These are phyloP conservation scores for Nyssa sinensis DNA, from an alignment of 148 eudicot genomes.

Conservation along the genomic window DNA sequence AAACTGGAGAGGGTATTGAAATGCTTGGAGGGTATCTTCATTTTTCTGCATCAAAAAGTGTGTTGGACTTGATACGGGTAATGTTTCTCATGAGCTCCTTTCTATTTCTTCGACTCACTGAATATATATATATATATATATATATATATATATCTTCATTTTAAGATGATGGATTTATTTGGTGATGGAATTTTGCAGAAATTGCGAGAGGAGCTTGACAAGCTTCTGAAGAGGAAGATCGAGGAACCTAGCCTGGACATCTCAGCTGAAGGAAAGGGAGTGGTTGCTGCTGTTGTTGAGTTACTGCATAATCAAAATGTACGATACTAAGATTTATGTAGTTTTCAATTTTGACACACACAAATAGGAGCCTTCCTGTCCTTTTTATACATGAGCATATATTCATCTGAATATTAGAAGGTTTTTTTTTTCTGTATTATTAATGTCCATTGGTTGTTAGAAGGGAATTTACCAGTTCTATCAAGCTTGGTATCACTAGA, in stretches of 20 bases:
- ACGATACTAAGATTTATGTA: conserved; percentile 21
- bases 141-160: too few species aligned
- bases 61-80: conserved; percentile 84
- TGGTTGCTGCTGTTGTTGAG: conserved; percentile 88
- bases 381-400: background rate
- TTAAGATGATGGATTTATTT: background rate
- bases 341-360: background rate
- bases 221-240: conserved; percentile 78
- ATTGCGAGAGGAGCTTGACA: conserved; percentile 90
- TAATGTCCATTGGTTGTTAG: too few species aligned
- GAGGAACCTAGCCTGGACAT: conserved; percentile 82
- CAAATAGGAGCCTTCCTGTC: background rate
- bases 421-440: too few species aligned
- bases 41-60: conserved; percentile 89
- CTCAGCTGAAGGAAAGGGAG: conserved; percentile 74
- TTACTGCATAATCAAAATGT: conserved; percentile 64
- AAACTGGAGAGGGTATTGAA: conserved; percentile 91
- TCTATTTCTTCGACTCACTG: too few species aligned
- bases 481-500: too few species aligned
- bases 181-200: conserved; percentile 45
- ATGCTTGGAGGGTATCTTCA: conserved; percentile 98
- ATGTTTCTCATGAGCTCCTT: background rate
- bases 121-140: too few species aligned
- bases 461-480: too few species aligned
- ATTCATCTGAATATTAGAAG: too few species aligned